phyloP scores from a whole-genome alignment of 2,329 filamentous ascomycete genomes.

The Cryphonectria naterciae region DNA sequence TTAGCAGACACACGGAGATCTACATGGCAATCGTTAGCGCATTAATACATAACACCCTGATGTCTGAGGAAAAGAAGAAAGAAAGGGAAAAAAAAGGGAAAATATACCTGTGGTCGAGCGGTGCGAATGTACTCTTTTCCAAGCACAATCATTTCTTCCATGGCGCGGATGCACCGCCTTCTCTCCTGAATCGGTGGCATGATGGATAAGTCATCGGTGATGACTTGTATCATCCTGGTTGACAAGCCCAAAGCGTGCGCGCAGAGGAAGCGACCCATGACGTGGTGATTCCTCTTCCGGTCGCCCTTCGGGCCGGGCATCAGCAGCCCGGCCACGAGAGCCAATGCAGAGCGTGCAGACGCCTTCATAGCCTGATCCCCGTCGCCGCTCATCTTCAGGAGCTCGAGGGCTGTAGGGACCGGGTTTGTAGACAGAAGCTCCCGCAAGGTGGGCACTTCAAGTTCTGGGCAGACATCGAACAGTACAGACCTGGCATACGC shows the following conservation, averaged over 20 bases:
- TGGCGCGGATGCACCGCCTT: constrained; percentile 75
- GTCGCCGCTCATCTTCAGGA: constrained; percentile 80
- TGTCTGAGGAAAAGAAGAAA: not conserved
- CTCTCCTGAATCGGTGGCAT: constrained; percentile 68
- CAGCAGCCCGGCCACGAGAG: constrained; percentile 46
- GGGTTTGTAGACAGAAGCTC: constrained; percentile 76
- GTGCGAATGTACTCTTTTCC: constrained; percentile 74
- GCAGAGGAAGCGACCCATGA: constrained; percentile 77
- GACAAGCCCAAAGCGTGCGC: constrained; percentile 86
- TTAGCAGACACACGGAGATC: constrained; percentile 91
- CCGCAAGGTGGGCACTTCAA: constrained; percentile 67
- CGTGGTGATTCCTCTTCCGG: constrained; percentile 53
- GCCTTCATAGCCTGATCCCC: constrained; percentile 59
- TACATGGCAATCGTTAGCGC: constrained; percentile 44
- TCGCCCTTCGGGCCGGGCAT: constrained; percentile 41
- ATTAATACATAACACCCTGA: not conserved
- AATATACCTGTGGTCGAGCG: constrained; percentile 77
- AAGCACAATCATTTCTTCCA: constrained; percentile 84
- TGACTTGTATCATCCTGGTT: constrained; percentile 75
- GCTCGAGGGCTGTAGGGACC: constrained; percentile 75
- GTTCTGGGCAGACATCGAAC: constrained; percentile 69
- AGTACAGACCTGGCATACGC: constrained; percentile 70
- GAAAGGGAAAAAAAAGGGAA: not conserved
- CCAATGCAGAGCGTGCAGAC: constrained; percentile 55
- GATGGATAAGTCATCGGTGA: constrained; percentile 67